These are phyloP conservation scores for Meyerozyma elateridarum DNA, from an alignment of 1,139 yeast species.

Conservation along the genomic window DNA sequence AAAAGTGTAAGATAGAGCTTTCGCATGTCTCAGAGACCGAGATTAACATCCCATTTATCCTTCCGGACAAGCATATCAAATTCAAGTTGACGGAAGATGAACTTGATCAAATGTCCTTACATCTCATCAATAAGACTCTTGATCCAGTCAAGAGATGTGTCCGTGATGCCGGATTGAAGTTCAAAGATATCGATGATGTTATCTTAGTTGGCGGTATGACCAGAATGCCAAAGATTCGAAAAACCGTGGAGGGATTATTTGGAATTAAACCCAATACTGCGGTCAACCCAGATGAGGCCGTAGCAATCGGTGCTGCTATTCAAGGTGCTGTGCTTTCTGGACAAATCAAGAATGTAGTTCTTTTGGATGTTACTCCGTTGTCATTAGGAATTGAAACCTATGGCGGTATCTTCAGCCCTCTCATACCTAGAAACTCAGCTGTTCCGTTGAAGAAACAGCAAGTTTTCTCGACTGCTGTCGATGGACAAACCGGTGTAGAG, in stretches of 20 bases:
- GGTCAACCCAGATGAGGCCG: constrained; percentile 82
- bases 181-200: constrained; percentile 63
- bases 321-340: constrained; percentile 79
- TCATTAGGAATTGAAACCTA: constrained; percentile 78
- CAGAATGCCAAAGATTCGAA: constrained; percentile 71
- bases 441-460: constrained; percentile 71
- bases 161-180: constrained; percentile 62
- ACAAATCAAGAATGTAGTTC: constrained; percentile 62
- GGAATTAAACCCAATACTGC: constrained; percentile 55
- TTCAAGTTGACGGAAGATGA: constrained; percentile 55
- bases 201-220: constrained; percentile 84
- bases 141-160: constrained; percentile 65
- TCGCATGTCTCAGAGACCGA: constrained; percentile 54
- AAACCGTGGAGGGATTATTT: constrained; percentile 53
- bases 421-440: constrained; percentile 71
- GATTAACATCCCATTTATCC: constrained; percentile 62
- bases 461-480: constrained; percentile 78
- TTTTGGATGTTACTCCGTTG: constrained; percentile 74
- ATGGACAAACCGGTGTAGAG: constrained; percentile 78
- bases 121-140: constrained; percentile 56
- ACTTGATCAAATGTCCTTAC: constrained; percentile 58
- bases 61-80: constrained; percentile 46
- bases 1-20: constrained; percentile 63
- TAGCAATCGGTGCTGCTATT: constrained; percentile 80
- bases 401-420: constrained; percentile 76